These are phyloP conservation scores for Solanum pinnatisectum DNA, from an alignment of 257 asterid species.

Conservation along the genomic window DNA sequence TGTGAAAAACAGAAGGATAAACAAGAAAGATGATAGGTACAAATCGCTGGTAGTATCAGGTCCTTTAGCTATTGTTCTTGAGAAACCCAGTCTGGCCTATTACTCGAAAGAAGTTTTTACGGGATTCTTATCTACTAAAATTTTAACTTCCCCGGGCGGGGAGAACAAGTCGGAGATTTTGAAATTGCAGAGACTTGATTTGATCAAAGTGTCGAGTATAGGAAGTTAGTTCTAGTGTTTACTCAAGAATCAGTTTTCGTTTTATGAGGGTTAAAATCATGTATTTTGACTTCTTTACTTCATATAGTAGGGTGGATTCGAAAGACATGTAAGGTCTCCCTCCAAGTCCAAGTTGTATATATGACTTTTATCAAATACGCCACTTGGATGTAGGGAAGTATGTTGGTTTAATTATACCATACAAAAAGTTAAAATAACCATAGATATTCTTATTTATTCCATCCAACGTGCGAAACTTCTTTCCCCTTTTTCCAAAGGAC, in stretches of 20 bases:
- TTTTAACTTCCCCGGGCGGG: background rate
- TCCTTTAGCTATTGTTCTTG: background rate
- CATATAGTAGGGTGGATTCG: background rate
- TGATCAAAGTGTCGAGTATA: background rate
- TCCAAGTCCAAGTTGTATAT: background rate
- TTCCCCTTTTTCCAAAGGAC: background rate
- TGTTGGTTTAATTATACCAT: background rate
- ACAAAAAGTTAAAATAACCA: background rate
- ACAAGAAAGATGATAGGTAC: background rate
- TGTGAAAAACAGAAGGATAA: background rate
- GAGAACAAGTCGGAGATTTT: background rate
- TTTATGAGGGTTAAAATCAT: background rate
- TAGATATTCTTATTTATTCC: background rate
- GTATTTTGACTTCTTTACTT: background rate
- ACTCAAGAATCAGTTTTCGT: background rate
- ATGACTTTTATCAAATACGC: background rate
- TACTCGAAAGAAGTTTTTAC: too few relatives aligned
- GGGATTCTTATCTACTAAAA: background rate
- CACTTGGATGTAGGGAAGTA: background rate
- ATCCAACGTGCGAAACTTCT: background rate
- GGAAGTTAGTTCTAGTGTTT: background rate
- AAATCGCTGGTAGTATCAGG: background rate
- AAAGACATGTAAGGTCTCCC: background rate
- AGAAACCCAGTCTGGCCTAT: background rate
- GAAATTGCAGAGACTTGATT: background rate